Percentiles rank a stretch among this genome's conserved stretches.
Conservation (phyloP, 805 yeast species). For the Starmera caribaea region DNA sequence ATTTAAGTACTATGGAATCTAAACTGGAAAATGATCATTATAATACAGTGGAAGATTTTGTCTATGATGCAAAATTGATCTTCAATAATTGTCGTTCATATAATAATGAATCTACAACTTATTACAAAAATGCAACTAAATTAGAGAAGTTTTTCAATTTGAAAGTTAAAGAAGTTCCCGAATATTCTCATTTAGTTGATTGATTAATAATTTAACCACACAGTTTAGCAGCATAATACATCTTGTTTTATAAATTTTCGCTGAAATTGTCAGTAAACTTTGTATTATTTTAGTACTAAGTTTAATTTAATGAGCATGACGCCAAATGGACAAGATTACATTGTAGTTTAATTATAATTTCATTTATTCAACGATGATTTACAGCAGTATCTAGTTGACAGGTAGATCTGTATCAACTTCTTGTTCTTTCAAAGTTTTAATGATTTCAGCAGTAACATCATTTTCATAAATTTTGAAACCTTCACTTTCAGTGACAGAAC, state of each 20-base stretch:
- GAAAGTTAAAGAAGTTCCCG: conserved; percentile 85
- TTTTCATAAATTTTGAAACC: conserved; percentile 85
- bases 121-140: conserved; percentile 89
- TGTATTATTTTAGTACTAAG: no score
- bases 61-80: conserved; percentile 78
- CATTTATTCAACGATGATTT: no score
- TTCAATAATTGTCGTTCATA: conserved; percentile 89
- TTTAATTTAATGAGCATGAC: no score
- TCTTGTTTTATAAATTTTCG: no score
- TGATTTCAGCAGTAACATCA: conserved; percentile 73
- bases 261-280: no score
- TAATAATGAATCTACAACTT: conserved; percentile 90
- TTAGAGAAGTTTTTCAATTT: conserved; percentile 80
- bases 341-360: no score
- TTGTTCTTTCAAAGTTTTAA: conserved; percentile 66
- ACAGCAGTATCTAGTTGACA: neutral
- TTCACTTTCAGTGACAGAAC: conserved; percentile 76
- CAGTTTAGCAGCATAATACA: no score
- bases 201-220: no score
- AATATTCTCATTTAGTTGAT: conserved; percentile 75
- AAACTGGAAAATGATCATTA: conserved; percentile 89
- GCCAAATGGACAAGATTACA: no score
- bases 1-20: conserved; percentile 88
- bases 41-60: conserved; percentile 81
- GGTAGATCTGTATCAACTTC: conserved; percentile 29